A percentile compares a stretch with the other conserved stretches of the same genome.
phyloP scores from a whole-genome alignment of 306 rosid genomes.

The Neltuma alba region DNA sequence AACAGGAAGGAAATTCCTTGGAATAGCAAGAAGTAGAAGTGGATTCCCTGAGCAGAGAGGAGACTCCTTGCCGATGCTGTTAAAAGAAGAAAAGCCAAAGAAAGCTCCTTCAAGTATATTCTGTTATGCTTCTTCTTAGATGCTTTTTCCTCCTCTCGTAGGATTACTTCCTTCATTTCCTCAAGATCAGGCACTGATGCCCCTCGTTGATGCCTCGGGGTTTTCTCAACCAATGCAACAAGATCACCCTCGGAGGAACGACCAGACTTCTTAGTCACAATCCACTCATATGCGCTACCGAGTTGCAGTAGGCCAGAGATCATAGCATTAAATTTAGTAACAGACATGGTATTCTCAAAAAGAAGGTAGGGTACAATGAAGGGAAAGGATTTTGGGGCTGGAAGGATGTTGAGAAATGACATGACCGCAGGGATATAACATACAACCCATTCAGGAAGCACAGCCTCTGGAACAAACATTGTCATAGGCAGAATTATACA shows the following conservation, averaged over 20 bases:
- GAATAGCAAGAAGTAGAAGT: conserved; percentile 91
- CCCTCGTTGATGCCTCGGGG: conserved; percentile 60
- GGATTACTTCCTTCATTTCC: conserved; percentile 72
- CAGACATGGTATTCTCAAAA: conserved; percentile 93
- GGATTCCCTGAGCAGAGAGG: conserved; percentile 96
- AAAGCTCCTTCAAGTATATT: conserved; percentile 78
- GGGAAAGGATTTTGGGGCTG: conserved; percentile 84
- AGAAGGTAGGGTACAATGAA: conserved; percentile 96
- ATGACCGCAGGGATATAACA: conserved; percentile 86
- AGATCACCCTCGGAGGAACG: conserved; percentile 93
- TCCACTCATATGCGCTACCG: conserved; percentile 95
- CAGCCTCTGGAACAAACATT: conserved; percentile 88
- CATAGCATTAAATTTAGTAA: conserved; percentile 95
- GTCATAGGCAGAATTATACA: conserved; percentile 96
- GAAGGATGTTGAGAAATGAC: conserved; percentile 93
- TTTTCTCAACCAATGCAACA: conserved; percentile 66
- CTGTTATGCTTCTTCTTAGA: conserved; percentile 77
- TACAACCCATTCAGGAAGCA: conserved; percentile 86
- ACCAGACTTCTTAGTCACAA: conserved; percentile 90
- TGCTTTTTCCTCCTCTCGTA: conserved; percentile 46
- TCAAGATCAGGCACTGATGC: conserved; percentile 63
- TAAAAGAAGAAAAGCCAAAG: conserved; percentile 81
- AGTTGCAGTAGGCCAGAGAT: conserved; percentile 90
- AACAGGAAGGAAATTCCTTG: conserved; percentile 86
- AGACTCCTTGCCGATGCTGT: conserved; percentile 92